Evolutionary conservation across 73 alveolate genomes (phyloP).

Genomic region (Halteria grandinella): DNA sequence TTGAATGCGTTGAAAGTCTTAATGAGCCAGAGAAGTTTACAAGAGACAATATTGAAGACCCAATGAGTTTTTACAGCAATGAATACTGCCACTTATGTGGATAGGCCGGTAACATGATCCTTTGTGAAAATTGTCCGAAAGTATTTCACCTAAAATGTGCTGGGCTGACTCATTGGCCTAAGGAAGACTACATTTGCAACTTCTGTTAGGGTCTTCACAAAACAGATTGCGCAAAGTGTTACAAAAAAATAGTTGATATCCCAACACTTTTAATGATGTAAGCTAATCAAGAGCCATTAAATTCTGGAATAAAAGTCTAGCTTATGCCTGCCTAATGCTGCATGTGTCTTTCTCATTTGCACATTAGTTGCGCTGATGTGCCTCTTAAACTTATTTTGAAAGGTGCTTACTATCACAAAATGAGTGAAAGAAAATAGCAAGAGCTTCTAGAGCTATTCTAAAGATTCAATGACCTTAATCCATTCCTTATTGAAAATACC

Average conservation of each 20-base stretch:
- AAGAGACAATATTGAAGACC: too few relatives aligned
- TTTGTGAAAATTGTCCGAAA: constrained; percentile 71
- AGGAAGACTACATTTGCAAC: constrained; percentile 38
- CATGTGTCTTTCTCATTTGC: neutral
- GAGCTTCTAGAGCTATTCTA: too few relatives aligned
- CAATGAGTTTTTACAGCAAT: neutral
- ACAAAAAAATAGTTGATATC: neutral
- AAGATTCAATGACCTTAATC: too few relatives aligned
- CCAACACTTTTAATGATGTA: neutral
- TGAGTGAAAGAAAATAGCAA: neutral
- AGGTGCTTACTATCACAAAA: neutral
- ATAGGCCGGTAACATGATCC: constrained; percentile 53
- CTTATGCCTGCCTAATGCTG: neutral
- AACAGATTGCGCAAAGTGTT: constrained; percentile 8
- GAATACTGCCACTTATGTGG: constrained; percentile 40
- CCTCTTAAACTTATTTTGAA: neutral
- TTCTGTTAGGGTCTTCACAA: constrained; percentile 5
- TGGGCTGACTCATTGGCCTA: constrained; percentile 59
- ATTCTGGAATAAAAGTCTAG: neutral
- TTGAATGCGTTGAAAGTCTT: too few relatives aligned
- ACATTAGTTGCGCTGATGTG: neutral
- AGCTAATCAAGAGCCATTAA: neutral
- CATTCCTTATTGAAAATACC: neutral
- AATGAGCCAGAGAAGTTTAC: too few relatives aligned
- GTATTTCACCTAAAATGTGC: constrained; percentile 69